Base-by-base conservation (phyloP, 208 protist genomes). In the Blechomonas ayalai region DNA sequence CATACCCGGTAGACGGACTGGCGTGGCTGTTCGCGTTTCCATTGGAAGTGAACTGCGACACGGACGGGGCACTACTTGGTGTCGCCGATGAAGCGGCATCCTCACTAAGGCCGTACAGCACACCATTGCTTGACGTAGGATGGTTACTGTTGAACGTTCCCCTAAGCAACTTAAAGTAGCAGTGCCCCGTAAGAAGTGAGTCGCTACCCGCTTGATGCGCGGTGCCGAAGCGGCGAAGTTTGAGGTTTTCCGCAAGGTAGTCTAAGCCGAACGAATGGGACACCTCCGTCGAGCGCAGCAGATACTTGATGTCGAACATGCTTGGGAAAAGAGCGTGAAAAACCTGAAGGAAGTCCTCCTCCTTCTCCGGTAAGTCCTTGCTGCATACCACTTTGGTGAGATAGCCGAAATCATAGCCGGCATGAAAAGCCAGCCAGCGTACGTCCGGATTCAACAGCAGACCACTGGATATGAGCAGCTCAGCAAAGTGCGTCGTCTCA, bases 331-430 rank as follows among this genome's bases (percentile, higher is more conserved):
- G 97, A 4, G 75, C 62, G 46, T 97, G 73, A 31, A 99, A 82
- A 2, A 96, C 69, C 33, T 95, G 79, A 56, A 98, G 88, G 63
- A 99, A 99, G 27, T 98, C 96, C 25, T 92, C 70, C 67, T 99
- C 97, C 37, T 95, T 82, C 40, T 88, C 76, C 3, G 97, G 97
- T 35, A 99, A 74, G 24, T 92, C 82, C 58, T 89, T 87, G 71
- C 86, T 87, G 35, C 93, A 98, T 12, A 99, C 70, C 9, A 98
- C 77, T 60, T 98, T 97, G 15, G 95, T 79, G 29, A 98, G 67
- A 61, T 98, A 99, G 28, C 94, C 97, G 82, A 99, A 99, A 73
- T 99, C 98, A 72, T 98, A 99, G 54, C 95, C 97, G 12, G 90
- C 87, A 51, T 99, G 97, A 72, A 99, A 99, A 15, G 95, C 92